Base-by-base conservation (phyloP, 1,284 basidiomycete species). In the Sanghuangporus baumii region DNA sequence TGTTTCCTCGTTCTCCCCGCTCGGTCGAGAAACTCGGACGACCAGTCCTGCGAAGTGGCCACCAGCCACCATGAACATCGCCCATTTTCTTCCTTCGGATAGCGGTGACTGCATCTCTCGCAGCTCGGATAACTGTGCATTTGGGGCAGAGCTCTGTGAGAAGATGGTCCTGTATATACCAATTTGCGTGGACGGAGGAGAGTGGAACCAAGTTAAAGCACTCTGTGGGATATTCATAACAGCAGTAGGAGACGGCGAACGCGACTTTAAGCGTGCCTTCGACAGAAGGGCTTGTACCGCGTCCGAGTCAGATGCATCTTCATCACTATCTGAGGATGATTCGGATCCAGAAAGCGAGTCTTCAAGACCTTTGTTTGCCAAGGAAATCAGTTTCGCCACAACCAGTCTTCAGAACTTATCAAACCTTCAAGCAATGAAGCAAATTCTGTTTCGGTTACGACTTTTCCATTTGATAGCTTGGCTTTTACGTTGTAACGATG, bases 41-140 rank as follows among this genome's bases (percentile, higher is more conserved):
- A 98, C 82, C 60, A 94, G 89, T 14, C 94, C 96, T 7, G 96
- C 96, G 76, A 99, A 99, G 75, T 99, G 96, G 12, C 96, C 96
- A 6, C 97, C 96, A 0, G 96, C 96, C 50, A 93, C 87, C 93
- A 98, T 96, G 70, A 98, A 89, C 79, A 98, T 75, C 0, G 94
- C 93, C 90, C 96, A 96, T 64, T 86, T 89, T 18, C 94, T 80
- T 40, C 89, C 92, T 31, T 81, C 78, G 8, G 81, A 78, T 3
- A 80, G 77, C 12, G 78, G 78, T 0, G 69, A 70, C 73, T 96
- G 95, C 78, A 96, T 82, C 11, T 78, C 76, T 65, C 79, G 82
- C 16, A 98, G 77, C 58, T 84, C 81, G 1, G 79, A 68, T 14
- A 91, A 71, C 69, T 87, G 86, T 6, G 72, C 71, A 26, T 37